Base-by-base conservation (phyloP, 768 basidiomycete species). In the Boletellus emodensis region DNA sequence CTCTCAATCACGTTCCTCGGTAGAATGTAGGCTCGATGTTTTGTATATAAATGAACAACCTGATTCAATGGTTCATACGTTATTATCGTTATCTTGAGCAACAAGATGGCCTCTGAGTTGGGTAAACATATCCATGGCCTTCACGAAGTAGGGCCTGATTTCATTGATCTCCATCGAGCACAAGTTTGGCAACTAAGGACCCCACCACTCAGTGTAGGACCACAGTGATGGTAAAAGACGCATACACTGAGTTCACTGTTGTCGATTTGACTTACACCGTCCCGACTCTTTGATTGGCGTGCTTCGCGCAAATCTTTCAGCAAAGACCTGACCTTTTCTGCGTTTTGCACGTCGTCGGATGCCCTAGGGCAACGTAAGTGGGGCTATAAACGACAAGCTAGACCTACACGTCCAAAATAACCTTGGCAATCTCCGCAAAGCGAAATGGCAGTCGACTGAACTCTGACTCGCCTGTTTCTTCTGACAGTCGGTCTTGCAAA, bases 251-350 rank as follows among this genome's bases (percentile, higher is more conserved):
- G 76, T 65, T 90, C 87, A 56, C 82, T 87, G 61, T 90, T 80
- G 65, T 94, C 89, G 26, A 96, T 75, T 52, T 80, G 81, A 52
- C 78, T 75, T 2, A 98, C 71, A 76, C 94, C 94, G 48, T 88
- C 82, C 53, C 94, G 74, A 70, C 89, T 86, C 64, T 99, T 99
- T 8, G 94, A 88, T 66, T 97, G 95, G 35, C 96, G 80, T 12
- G 90, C 91, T 72, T 98, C 94, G 12, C 94, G 86, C n/a, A 98
- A 75, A 63, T 96, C 94, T 66, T 98, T 94, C 17, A 98, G 77
- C 2, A 98, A 70, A 6, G 85, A 84, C 6, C 90, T 81, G 18
- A 98, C 73, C 57, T 83, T 87, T 48, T 96, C 92, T 4, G 94
- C 82, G 50, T 84, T 83, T 47, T 85, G 81, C 8, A 97, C 72